Conservation (phyloP, 2,329 filamentous ascomycete species). For the Hypoxylon sp. region DNA sequence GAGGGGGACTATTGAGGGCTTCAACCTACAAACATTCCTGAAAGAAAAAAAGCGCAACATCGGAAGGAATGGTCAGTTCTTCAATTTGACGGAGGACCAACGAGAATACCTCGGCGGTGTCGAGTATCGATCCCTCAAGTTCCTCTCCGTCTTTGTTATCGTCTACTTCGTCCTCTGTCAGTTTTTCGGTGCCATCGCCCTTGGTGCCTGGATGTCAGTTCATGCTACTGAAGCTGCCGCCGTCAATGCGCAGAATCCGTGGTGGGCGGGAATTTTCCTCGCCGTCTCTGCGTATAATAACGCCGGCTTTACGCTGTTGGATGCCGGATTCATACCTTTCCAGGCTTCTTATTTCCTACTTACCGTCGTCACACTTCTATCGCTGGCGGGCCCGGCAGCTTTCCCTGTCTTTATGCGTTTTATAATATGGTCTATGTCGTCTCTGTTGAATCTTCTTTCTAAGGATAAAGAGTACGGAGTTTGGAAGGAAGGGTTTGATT, state of each 20-base stretch:
- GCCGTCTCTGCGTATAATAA: conserved; percentile 71
- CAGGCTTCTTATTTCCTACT: conserved; percentile 58
- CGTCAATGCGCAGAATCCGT: conserved; percentile 61
- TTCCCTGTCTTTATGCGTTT: conserved; percentile 66
- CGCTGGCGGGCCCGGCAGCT: conserved; percentile 66
- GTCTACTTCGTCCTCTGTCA: conserved; percentile 70
- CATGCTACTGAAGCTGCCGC: conserved; percentile 60
- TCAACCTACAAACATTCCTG: conserved; percentile 53
- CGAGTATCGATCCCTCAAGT: conserved; percentile 66
- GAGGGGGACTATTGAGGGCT: conserved; percentile 33
- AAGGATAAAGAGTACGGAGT: conserved; percentile 50
- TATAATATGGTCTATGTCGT: conserved; percentile 62
- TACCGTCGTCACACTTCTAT: conserved; percentile 51
- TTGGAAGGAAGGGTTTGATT: conserved; percentile 56
- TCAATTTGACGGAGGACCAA: conserved; percentile 63
- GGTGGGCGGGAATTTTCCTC: conserved; percentile 71
- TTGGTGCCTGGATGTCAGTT: conserved; percentile 66
- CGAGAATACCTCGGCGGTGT: conserved; percentile 66
- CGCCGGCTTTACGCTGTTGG: conserved; percentile 69
- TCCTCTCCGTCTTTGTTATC: conserved; percentile 66
- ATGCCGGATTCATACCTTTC: conserved; percentile 67
- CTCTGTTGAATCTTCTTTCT: conserved; percentile 47
- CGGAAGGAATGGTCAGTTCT: conserved; percentile 65
- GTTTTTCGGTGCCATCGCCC: conserved; percentile 69
- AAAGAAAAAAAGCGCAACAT: conserved; percentile 51